Percentiles rank a stretch among this genome's conserved stretches.
Conservation (phyloP, 2,329 filamentous ascomycete species). For the Fusarium globosum region DNA sequence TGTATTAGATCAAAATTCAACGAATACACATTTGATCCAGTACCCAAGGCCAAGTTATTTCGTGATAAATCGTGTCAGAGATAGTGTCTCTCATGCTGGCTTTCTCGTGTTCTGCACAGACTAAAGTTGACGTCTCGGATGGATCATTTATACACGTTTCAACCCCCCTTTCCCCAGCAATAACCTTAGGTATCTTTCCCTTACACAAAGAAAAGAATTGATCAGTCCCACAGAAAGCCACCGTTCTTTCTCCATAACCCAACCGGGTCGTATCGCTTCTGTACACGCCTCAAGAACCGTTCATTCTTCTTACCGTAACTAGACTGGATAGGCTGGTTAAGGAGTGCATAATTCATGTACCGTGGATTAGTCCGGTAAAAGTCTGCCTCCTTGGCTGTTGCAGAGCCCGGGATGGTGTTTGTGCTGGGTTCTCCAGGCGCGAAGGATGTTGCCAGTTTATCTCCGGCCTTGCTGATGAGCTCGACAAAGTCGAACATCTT, state of each 20-base stretch:
- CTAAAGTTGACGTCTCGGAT: too few relatives aligned
- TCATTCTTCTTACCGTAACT: background rate
- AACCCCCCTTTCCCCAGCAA: rapidly evolving
- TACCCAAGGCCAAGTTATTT: background rate
- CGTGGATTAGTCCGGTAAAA: background rate
- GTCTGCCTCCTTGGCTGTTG: background rate
- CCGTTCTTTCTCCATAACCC: background rate
- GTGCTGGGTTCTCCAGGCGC: background rate
- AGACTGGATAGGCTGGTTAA: background rate
- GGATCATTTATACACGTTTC: background rate
- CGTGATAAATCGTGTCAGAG: too few relatives aligned
- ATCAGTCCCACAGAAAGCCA: background rate
- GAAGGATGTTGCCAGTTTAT: background rate
- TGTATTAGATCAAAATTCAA: background rate
- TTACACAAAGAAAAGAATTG: rapidly evolving
- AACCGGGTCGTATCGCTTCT: background rate
- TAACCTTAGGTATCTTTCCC: rapidly evolving
- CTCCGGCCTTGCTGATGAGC: background rate
- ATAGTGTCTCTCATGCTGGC: rapidly evolving
- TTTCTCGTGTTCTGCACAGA: rapidly evolving
- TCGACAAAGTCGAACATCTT: background rate
- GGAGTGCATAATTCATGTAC: background rate
- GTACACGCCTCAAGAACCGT: background rate
- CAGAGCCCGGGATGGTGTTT: background rate
- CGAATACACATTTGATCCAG: background rate